Evolutionary conservation across 495 filamentous ascomycete species (phyloP), one percentile per base, ranked within the genome.

Genomic region (Neurospora africana): DNA sequence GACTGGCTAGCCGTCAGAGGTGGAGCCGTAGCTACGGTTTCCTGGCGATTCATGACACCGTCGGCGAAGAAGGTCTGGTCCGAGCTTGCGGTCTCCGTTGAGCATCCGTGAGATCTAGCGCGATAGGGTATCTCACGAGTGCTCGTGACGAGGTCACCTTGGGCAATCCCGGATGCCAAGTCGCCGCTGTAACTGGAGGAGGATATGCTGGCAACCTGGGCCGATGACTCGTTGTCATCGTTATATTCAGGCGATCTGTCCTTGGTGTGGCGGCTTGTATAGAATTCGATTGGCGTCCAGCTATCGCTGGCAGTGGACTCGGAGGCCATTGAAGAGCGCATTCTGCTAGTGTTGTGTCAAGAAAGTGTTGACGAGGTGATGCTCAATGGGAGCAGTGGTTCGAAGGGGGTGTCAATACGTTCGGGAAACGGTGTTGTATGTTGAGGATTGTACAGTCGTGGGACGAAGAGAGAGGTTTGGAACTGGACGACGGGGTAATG

Each of bases 201-300:
- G 4, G 69, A 35, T 36, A 69, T 61, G 35, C 39, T 70, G 68
- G 61, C 75, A 4, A 72, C 65, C 27, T 79, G 76, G 15, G 39
- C 69, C 5, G 76, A 81, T 11, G 76, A 71, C 71, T 77, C 74
- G 44, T 82, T 79, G 41, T 80, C 75, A 30, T 44, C 39, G 40
- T 81, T 83, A 71, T 72, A 73, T 68, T 78, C 73, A 2, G 78
- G 80, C 17, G 73, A 69, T 39, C 80, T 76, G 11, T 38, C 17
- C 21, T 69, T 23, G n/a, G 79, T 78, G 68, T 76, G 72, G 2
- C 41, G 37, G n/a, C 72, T 73, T 23, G 58, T 73, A 39, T 30
- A 35, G 43, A 71, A 58, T 10, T 69, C 21, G 7, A 35, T 38
- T 68, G 23, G 6, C 41, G 69, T 40, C 33, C 69, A 70, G 33